Conservation (phyloP, 306 rosid genomes). For the Inga leiocalycina region DNA sequence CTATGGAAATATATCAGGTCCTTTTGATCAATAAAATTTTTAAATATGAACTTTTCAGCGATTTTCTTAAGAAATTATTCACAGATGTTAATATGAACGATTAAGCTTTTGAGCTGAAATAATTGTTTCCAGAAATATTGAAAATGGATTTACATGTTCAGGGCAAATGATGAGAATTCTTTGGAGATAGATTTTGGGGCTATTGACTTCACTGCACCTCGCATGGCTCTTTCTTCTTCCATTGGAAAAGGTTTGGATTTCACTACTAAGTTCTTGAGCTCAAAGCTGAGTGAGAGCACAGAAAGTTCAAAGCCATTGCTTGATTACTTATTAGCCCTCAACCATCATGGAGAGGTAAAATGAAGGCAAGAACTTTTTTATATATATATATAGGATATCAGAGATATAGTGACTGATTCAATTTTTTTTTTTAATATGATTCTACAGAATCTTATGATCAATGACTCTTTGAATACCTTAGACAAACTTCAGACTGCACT, state of each 20-base stretch:
- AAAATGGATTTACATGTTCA: constrained; percentile 32
- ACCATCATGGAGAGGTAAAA: constrained; percentile 81
- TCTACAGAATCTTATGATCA: constrained; percentile 83
- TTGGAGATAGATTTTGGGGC: constrained; percentile 87
- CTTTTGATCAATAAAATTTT: too few relatives aligned
- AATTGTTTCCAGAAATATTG: neutral
- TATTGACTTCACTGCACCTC: constrained; percentile 69
- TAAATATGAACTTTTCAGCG: too few relatives aligned
- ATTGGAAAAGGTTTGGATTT: constrained; percentile 78
- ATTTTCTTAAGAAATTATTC: neutral
- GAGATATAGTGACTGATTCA: neutral
- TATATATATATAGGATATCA: neutral
- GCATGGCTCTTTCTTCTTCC: constrained; percentile 76
- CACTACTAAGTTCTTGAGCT: constrained; percentile 60
- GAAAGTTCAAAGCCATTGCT: constrained; percentile 74
- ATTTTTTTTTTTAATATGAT: neutral
- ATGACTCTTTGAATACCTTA: constrained; percentile 61
- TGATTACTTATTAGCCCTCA: constrained; percentile 73
- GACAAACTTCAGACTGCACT: constrained; percentile 79
- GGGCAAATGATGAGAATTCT: constrained; percentile 92
- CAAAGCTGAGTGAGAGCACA: constrained; percentile 56
- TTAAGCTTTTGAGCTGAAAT: neutral
- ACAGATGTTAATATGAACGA: neutral
- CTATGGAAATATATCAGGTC: too few relatives aligned
- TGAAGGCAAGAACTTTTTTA: neutral